phyloP scores from a whole-genome alignment of 805 yeast species.

The Metschnikowia colocasiae region DNA sequence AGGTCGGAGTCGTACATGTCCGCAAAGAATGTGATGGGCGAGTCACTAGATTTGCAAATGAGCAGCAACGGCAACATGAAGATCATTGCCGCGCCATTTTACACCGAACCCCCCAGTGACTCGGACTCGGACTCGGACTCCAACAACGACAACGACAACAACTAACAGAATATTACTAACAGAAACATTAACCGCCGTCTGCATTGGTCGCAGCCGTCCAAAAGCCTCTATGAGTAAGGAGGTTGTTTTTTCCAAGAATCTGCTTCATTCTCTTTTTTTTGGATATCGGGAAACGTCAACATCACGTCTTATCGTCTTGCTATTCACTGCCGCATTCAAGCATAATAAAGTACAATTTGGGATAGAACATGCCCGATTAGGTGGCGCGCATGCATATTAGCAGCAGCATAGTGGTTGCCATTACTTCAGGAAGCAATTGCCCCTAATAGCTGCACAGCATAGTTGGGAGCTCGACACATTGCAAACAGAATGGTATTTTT shows the following conservation, averaged over 20 bases:
- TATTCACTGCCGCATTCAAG: neutral
- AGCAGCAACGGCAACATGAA: constrained; percentile 19
- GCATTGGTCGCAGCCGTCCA: neutral
- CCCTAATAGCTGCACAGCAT: neutral
- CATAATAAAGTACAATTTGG: constrained; percentile 6
- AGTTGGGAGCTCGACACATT: no score
- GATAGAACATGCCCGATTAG: constrained; percentile 5
- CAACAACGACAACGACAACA: constrained; percentile 5
- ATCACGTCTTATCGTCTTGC: neutral
- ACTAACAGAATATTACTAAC: constrained; percentile 2
- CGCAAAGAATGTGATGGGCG: constrained; percentile 11
- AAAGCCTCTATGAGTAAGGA: neutral
- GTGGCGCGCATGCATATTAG: constrained; percentile 3
- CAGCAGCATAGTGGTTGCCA: neutral
- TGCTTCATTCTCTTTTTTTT: no score
- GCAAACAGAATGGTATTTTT: no score
- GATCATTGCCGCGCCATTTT: constrained; percentile 37
- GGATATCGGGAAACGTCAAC: no score
- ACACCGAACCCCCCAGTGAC: constrained; percentile 38
- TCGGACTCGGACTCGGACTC: constrained; percentile 19
- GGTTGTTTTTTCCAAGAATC: neutral
- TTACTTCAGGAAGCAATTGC: neutral
- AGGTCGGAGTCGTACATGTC: constrained; percentile 12
- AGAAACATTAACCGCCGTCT: neutral
- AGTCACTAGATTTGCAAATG: constrained; percentile 12